Evolutionary conservation across 768 basidiomycete genomes (phyloP).

Genomic region (Pseudohyphozyma bogoriensis): DNA sequence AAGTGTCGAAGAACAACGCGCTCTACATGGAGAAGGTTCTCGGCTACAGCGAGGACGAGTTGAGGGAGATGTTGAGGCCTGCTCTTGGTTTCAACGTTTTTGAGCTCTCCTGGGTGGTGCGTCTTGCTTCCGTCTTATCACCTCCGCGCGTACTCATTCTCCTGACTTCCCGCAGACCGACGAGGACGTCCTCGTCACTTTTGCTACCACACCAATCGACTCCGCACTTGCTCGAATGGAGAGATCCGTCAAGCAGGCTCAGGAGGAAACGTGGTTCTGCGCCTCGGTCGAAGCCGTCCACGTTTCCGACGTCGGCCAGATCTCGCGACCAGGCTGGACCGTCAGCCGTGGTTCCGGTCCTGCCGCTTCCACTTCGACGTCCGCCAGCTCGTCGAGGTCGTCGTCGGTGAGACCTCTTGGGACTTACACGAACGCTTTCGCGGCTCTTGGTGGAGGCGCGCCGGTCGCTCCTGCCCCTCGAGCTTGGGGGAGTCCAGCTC

Average conservation of each 20-base stretch:
- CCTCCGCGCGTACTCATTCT: neutral
- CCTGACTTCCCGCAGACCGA: constrained; percentile 11
- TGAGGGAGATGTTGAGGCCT: constrained; percentile 23
- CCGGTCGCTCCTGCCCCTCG: too few species aligned
- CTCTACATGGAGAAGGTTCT: constrained; percentile 31
- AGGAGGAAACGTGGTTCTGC: constrained; percentile 25
- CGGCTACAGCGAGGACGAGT: constrained; percentile 26
- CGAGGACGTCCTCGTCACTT: constrained; percentile 29
- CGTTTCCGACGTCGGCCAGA: constrained; percentile 18
- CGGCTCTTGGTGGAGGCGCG: constrained; percentile 6
- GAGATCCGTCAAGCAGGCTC: constrained; percentile 1
- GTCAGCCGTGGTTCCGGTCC: too few species aligned
- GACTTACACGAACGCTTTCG: constrained; percentile 18
- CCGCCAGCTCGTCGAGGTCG: neutral
- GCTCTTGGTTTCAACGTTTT: constrained; percentile 20
- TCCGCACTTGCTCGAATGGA: constrained; percentile 17
- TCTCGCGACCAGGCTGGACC: constrained; percentile 23
- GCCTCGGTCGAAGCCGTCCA: constrained; percentile 14
- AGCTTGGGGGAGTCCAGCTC: too few species aligned
- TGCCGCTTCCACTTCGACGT: neutral
- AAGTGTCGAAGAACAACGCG: constrained; percentile 22
- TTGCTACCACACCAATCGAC: neutral
- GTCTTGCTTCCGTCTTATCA: neutral
- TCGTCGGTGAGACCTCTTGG: too few species aligned
- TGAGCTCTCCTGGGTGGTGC: constrained; percentile 27